Evolutionary conservation across 2,329 filamentous ascomycete genomes (phyloP), one percentile per base, ranked within the genome.

Genomic region (Sporothrix pallida): DNA sequence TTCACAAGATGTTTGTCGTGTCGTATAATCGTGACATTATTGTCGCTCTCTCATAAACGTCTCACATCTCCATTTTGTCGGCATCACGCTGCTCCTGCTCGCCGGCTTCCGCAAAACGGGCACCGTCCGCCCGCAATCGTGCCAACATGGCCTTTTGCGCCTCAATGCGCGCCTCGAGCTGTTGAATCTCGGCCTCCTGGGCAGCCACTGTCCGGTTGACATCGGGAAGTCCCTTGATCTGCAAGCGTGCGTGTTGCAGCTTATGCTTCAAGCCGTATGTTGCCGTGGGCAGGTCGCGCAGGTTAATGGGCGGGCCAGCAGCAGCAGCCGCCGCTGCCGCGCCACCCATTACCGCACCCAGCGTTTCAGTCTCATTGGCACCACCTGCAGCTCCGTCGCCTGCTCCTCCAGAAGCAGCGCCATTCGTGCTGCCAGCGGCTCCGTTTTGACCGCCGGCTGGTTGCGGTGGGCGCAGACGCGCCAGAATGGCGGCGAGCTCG

Each of bases 251-350:
- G 77, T 91, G 91, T 81, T 94, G 92, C 74, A 98, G 88, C 82
- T 93, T 93, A 82, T 95, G 91, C 82, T 93, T 95, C 78, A 98
- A 86, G 50, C 88, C 87, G 79, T 94, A 92, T 1, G 93, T 92
- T 50, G 93, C 93, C 2, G 90, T 88, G 1, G 92, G 90, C 17
- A 98, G 88, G 78, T 97, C 92, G 81, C 97, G 97, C 75, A 87
- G 84, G 17, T 82, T 84, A 58, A 86, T 82, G 78, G 79, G 69
- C 52, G 62, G 20, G n/a, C 72, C 70, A 7, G 71, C 56, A 3
- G 79, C 72, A 75, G 72, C 50, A 17, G 63, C 63, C 13, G 46
- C 65, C 6, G 62, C 60, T 0, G 60, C 31, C 31, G 15, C 60
- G 70, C 62, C 80, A 79, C 78, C 81, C 78, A 75, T 76, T 73